phyloP scores from a whole-genome alignment of 108 stramenopile species.

The Nitzschia palea region DNA sequence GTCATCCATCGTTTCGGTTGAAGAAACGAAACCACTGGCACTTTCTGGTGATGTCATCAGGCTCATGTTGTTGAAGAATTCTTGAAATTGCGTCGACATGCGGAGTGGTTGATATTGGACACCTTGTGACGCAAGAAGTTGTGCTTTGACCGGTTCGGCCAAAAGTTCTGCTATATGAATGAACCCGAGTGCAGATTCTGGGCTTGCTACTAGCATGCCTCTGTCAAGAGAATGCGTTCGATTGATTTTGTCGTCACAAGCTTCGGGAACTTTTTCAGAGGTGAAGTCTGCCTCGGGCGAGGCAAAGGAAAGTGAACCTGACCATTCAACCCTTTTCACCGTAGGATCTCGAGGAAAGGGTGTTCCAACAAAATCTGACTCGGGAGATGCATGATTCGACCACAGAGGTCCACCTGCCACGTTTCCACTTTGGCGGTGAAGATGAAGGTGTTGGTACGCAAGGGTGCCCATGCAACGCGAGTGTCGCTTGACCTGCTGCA shows the following conservation, averaged over 20 bases:
- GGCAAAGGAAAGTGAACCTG: constrained; percentile 10
- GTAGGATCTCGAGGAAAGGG: neutral
- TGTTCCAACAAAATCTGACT: constrained; percentile 16
- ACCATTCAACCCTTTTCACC: neutral
- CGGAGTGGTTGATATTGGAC: neutral
- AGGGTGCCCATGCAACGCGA: neutral
- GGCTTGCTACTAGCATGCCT: neutral
- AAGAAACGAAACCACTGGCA: constrained; percentile 7
- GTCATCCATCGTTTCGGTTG: constrained; percentile 2
- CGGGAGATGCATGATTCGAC: constrained; percentile 6
- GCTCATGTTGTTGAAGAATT: neutral
- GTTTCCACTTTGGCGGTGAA: neutral
- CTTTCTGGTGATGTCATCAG: constrained; percentile 20
- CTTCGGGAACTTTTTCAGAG: neutral
- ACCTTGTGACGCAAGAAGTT: neutral
- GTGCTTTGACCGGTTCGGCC: neutral
- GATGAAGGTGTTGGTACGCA: neutral
- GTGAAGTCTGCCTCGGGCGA: constrained; percentile 35
- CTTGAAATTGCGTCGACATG: neutral
- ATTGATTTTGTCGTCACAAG: neutral
- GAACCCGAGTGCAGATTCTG: constrained; percentile 21
- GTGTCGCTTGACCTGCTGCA: neutral
- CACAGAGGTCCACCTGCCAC: neutral
- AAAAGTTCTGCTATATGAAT: constrained; percentile 3
- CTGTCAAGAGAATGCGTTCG: neutral